Evolutionary conservation across 2,329 filamentous ascomycete genomes (phyloP).

Genomic region (Ceratocystis eucalypticola): DNA sequence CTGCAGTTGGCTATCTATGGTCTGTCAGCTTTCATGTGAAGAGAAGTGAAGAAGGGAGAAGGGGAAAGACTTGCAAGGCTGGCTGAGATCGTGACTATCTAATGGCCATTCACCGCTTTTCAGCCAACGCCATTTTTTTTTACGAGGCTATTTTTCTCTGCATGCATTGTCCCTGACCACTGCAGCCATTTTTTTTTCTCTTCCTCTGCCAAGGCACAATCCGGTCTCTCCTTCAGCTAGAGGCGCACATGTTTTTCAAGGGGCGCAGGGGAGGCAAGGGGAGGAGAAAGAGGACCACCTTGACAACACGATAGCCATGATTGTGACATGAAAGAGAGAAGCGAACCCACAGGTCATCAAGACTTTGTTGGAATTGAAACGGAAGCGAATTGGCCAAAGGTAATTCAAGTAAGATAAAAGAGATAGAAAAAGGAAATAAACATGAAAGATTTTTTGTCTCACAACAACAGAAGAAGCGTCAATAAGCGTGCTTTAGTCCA

Average conservation of each 20-base stretch:
- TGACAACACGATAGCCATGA: background rate
- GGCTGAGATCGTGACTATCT: background rate
- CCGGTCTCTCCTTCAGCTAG: background rate
- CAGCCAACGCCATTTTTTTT: background rate
- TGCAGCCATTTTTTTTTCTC: background rate
- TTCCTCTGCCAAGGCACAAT: slow-evolving; percentile 1
- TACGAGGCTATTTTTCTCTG: background rate
- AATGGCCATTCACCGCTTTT: background rate
- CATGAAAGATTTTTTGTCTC: background rate
- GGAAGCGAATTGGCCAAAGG: background rate
- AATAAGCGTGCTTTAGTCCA: background rate
- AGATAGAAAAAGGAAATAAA: background rate
- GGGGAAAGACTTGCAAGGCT: background rate
- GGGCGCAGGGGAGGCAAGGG: background rate
- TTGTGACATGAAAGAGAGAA: background rate
- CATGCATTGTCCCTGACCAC: slow-evolving; percentile 7
- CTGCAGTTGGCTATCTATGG: background rate
- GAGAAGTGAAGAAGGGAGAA: background rate
- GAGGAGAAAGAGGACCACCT: background rate
- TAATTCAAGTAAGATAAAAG: background rate
- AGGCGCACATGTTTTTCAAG: background rate
- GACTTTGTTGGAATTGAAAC: background rate
- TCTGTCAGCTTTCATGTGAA: background rate
- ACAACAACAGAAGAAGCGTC: background rate
- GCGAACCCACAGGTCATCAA: background rate